These are phyloP conservation scores for Westerdykella aurantiaca DNA, from an alignment of 2,329 filamentous ascomycete genomes.

Conservation along the genomic window DNA sequence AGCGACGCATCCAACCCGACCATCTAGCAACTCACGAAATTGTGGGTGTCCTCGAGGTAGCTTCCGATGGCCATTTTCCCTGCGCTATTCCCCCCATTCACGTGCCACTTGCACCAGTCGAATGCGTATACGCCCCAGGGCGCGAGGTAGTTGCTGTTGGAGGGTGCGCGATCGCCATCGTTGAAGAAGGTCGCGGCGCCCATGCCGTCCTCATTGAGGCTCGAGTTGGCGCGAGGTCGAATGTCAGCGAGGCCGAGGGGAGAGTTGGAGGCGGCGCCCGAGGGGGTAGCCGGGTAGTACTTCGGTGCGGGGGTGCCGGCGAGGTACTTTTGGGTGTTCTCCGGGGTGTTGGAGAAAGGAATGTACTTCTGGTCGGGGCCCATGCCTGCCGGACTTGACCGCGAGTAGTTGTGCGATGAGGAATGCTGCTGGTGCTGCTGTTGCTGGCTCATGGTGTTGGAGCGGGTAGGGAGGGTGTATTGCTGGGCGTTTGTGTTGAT, in stretches of 20 bases:
- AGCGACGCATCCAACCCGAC: not conserved
- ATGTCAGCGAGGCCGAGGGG: constrained; percentile 90
- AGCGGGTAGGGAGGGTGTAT: constrained; percentile 60
- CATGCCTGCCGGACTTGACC: constrained; percentile 69
- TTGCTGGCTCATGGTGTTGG: constrained; percentile 58
- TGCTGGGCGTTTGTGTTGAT: constrained; percentile 51
- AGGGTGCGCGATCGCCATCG: constrained; percentile 61
- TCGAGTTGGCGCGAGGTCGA: constrained; percentile 76
- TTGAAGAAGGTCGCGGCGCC: constrained; percentile 55
- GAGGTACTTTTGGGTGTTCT: constrained; percentile 44
- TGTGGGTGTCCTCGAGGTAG: constrained; percentile 96
- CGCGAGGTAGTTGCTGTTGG: constrained; percentile 84
- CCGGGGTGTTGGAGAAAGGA: constrained; percentile 59
- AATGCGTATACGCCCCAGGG: constrained; percentile 96
- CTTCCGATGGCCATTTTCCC: constrained; percentile 94
- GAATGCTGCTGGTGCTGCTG: constrained; percentile 14
- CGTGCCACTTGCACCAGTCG: constrained; percentile 98
- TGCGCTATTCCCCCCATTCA: constrained; percentile 62
- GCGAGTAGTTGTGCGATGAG: constrained; percentile 59
- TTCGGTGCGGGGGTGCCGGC: constrained; percentile 48
- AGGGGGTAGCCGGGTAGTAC: constrained; percentile 51
- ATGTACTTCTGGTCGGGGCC: constrained; percentile 58
- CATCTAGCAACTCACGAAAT: constrained; percentile 64
- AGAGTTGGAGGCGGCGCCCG: constrained; percentile 67
- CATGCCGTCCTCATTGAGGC: constrained; percentile 64